These are phyloP conservation scores for Mrakia hoshinonis DNA, from an alignment of 768 basidiomycete genomes.

Conservation along the genomic window DNA sequence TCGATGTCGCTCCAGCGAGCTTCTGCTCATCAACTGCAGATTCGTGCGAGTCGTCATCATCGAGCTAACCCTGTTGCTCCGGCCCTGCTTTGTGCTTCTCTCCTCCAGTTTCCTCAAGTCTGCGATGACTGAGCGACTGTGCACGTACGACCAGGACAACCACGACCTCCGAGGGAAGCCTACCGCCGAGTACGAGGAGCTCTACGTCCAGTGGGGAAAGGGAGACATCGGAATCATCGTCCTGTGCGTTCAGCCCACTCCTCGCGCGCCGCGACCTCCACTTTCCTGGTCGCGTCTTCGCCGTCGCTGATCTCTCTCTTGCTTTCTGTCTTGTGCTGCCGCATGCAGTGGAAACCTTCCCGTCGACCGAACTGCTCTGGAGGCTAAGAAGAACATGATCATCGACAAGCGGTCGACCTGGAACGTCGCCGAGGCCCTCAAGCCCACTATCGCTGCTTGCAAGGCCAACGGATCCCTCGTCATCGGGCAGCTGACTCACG, in stretches of 20 bases:
- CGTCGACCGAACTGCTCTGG: constrained; percentile 33
- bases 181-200: constrained; percentile 35
- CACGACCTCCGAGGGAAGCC: constrained; percentile 35
- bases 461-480: constrained; percentile 35
- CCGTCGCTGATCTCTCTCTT: neutral
- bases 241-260: neutral
- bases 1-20: no score
- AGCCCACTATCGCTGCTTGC: constrained; percentile 33
- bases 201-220: constrained; percentile 39
- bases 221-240: constrained; percentile 38
- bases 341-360: constrained; percentile 35
- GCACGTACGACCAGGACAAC: constrained; percentile 33
- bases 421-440: constrained; percentile 42
- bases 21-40: no score
- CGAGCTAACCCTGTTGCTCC: neutral
- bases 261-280: no score
- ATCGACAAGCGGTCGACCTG: constrained; percentile 33
- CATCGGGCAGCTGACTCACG: constrained; percentile 35
- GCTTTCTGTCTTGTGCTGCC: no score
- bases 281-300: neutral
- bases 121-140: constrained; percentile 40
- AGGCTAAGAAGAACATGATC: constrained; percentile 37
- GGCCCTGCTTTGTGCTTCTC: neutral
- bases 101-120: constrained; percentile 17
- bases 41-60: no score